A percentile compares a stretch with the other conserved stretches of the same genome.
These are phyloP conservation scores for Mycena alexandri DNA, from an alignment of 768 basidiomycete species.

Conservation along the genomic window DNA sequence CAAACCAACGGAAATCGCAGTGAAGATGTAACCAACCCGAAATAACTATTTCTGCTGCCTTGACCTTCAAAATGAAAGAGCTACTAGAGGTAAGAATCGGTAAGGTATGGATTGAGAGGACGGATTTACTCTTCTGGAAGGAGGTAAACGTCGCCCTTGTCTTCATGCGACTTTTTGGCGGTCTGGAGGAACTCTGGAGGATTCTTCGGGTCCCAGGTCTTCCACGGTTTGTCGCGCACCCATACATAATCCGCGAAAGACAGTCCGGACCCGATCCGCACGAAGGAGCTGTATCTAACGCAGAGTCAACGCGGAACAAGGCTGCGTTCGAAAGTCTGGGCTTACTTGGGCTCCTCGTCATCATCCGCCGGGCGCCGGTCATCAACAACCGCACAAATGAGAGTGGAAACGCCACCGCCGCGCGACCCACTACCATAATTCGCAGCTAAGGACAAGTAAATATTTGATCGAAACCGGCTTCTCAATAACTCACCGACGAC, in stretches of 20 bases:
- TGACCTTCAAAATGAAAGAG: conserved; percentile 93
- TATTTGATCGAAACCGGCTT: conserved; percentile 11
- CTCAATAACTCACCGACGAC: conserved; percentile 76
- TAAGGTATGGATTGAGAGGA: not conserved
- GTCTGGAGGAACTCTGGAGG: conserved; percentile 79
- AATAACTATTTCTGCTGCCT: conserved; percentile 90
- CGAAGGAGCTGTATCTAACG: conserved; percentile 85
- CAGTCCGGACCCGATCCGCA: conserved; percentile 91
- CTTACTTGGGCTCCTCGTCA: conserved; percentile 76
- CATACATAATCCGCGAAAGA: conserved; percentile 88
- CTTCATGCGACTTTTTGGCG: conserved; percentile 72
- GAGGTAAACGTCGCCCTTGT: conserved; percentile 92
- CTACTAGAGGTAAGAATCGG: conserved; percentile 54
- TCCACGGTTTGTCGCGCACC: conserved; percentile 88
- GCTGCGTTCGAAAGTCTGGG: not conserved
- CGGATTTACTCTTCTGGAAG: conserved; percentile 84
- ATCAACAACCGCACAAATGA: conserved; percentile 91
- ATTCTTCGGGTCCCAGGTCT: conserved; percentile 77
- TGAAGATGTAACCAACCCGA: conserved; percentile 63
- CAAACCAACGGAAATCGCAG: conserved; percentile 8
- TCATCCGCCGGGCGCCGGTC: conserved; percentile 66
- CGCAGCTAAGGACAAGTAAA: conserved; percentile 65
- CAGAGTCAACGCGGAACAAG: conserved; percentile 7
- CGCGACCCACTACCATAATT: conserved; percentile 91
- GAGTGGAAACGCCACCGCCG: conserved; percentile 88